A percentile compares a stretch with the other conserved stretches of the same genome.
Conservation (phyloP, 1,284 basidiomycete genomes). For the Chalciporus sp. region DNA sequence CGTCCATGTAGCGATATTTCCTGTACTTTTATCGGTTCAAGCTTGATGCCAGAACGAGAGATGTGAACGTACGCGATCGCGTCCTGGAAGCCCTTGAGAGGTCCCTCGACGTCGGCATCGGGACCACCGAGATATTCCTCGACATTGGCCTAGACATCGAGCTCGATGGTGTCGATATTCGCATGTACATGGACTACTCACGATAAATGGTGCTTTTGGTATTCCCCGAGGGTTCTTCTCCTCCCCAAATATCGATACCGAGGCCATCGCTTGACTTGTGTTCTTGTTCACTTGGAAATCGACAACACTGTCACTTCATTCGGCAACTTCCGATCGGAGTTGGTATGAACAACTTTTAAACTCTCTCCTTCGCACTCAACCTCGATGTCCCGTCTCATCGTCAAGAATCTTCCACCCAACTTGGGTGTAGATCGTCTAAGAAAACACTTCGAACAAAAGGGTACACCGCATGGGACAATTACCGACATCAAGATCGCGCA, state of each 20-base stretch:
- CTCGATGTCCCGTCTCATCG: constrained; percentile 87
- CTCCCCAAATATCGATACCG: constrained; percentile 46
- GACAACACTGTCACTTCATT: neutral
- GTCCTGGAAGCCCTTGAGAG: constrained; percentile 87
- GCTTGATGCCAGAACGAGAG: constrained; percentile 21
- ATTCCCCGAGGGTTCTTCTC: constrained; percentile 90
- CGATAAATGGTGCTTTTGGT: constrained; percentile 93
- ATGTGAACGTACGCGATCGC: constrained; percentile 76
- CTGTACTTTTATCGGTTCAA: constrained; percentile 50
- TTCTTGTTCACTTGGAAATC: neutral
- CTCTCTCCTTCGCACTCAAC: neutral
- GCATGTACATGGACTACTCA: constrained; percentile 44
- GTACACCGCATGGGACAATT: constrained; percentile 67
- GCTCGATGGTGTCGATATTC: constrained; percentile 6
- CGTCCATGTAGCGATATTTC: constrained; percentile 99
- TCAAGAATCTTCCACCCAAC: constrained; percentile 85
- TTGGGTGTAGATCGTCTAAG: constrained; percentile 69
- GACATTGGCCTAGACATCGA: constrained; percentile 70
- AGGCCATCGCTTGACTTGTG: constrained; percentile 36
- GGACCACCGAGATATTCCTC: constrained; percentile 84
- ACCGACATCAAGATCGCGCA: constrained; percentile 89
- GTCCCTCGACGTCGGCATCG: constrained; percentile 78
- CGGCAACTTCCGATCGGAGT: constrained; percentile 35
- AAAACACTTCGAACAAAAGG: constrained; percentile 68
- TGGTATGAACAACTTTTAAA: neutral